Evolutionary conservation across 2,329 filamentous ascomycete genomes (phyloP).

Genomic region (Aspergillus fumigatiaffinis): DNA sequence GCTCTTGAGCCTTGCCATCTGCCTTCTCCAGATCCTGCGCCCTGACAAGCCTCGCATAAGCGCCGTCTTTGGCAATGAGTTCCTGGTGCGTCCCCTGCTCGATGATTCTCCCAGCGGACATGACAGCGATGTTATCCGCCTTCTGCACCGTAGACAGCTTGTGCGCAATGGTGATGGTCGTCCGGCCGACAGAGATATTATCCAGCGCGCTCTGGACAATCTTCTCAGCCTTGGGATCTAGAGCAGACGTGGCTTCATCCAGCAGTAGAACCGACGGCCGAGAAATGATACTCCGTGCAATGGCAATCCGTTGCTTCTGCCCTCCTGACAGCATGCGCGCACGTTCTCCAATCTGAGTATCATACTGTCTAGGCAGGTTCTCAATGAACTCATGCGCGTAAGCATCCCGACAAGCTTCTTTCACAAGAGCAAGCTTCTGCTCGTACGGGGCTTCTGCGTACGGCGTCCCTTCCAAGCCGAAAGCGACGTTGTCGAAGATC

Average conservation of each 20-base stretch:
- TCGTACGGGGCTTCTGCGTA: conserved; percentile 6
- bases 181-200: conserved; percentile 56
- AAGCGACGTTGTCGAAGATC: conserved; percentile 73
- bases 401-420: conserved; percentile 16
- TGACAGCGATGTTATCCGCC: conserved; percentile 44
- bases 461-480: conserved; percentile 48
- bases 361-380: conserved; percentile 69
- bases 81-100: conserved; percentile 43
- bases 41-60: conserved; percentile 41
- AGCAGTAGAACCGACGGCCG: conserved; percentile 80
- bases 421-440: neutral
- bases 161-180: conserved; percentile 41
- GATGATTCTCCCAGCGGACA: conserved; percentile 37
- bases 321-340: conserved; percentile 80
- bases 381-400: conserved; percentile 77
- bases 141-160: conserved; percentile 39
- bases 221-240: conserved; percentile 82
- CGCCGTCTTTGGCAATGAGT: conserved; percentile 34
- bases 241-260: conserved; percentile 82
- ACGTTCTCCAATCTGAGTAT: conserved; percentile 78
- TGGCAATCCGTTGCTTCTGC: conserved; percentile 89
- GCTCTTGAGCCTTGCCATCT: conserved; percentile 6
- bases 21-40: conserved; percentile 41
- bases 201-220: conserved; percentile 81
- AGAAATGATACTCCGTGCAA: conserved; percentile 75